A percentile compares a stretch with the other conserved stretches of the same genome.
Conservation (phyloP, 176 grass and related monocot species). For the Canna indica region DNA sequence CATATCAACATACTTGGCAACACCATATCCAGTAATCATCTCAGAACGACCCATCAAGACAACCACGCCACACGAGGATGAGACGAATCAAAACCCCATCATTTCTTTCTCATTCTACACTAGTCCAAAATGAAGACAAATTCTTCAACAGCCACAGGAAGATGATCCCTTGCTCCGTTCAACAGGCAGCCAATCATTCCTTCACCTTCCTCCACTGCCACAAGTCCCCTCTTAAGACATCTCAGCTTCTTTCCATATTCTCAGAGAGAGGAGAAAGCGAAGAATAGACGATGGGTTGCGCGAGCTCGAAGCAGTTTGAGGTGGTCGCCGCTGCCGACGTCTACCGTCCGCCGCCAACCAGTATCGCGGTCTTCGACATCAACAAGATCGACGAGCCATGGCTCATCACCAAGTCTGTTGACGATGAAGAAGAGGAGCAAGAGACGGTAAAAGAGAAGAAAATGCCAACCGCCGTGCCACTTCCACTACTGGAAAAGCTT, state of each 20-base stretch:
- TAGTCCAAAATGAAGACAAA: too few species aligned
- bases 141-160: neutral
- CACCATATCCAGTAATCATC: neutral
- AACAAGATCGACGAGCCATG: slow-evolving; percentile 80
- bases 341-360: slow-evolving; percentile 63
- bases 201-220: neutral
- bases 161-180: too few species aligned
- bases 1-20: neutral
- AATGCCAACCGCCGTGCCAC: slow-evolving; percentile 27
- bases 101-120: neutral
- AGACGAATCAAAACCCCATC: neutral
- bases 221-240: neutral
- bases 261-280: neutral
- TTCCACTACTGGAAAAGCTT: slow-evolving; percentile 76
- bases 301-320: slow-evolving; percentile 36
- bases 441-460: neutral
- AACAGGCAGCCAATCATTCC: too few species aligned
- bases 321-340: slow-evolving; percentile 28
- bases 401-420: slow-evolving; percentile 24
- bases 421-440: neutral
- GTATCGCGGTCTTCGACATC: slow-evolving; percentile 79
- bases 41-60: neutral
- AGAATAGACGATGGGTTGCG: slow-evolving; percentile 43
- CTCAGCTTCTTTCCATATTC: neutral
- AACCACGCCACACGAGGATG: neutral